Percentiles rank a stretch among this genome's conserved stretches.
These are phyloP conservation scores for Lasiodiplodia gonubiensis DNA, from an alignment of 2,329 filamentous ascomycete species.

Conservation along the genomic window DNA sequence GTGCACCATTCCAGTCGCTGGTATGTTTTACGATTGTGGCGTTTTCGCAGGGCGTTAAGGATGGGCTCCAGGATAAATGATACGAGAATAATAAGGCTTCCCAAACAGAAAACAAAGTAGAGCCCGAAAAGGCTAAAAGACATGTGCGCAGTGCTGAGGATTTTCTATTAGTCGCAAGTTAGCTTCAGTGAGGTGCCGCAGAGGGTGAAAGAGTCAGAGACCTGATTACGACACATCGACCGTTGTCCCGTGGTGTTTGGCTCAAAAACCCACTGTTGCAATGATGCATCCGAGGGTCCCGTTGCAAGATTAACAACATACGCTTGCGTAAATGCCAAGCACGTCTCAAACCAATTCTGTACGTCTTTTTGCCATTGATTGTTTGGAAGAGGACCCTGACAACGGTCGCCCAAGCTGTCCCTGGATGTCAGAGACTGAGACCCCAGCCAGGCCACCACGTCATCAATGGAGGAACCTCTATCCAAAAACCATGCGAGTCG, in stretches of 20 bases:
- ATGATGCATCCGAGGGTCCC: not conserved
- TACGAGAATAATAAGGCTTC: slow-evolving; percentile 34
- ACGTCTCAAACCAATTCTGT: slow-evolving; percentile 26
- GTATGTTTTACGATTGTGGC: not conserved
- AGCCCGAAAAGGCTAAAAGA: slow-evolving; percentile 35
- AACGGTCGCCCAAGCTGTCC: not conserved
- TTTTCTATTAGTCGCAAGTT: slow-evolving; percentile 18
- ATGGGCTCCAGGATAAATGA: slow-evolving; percentile 18
- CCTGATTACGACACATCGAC: not conserved
- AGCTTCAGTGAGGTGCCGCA: too few relatives aligned
- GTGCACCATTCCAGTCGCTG: slow-evolving; percentile 1
- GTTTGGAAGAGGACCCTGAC: slow-evolving; percentile 2
- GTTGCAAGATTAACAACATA: not conserved
- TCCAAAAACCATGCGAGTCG: not conserved
- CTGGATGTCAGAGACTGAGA: not conserved
- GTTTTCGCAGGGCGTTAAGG: not conserved
- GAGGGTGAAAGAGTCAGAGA: not conserved
- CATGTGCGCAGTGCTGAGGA: slow-evolving; percentile 31
- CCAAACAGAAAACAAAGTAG: slow-evolving; percentile 33
- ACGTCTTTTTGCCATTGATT: slow-evolving; percentile 32
- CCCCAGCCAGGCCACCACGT: not conserved
- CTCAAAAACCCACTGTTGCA: not conserved
- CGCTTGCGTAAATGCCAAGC: slow-evolving; percentile 24
- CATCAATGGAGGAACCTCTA: not conserved
- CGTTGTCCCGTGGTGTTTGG: not conserved